Evolutionary conservation across 2,329 filamentous ascomycete species (phyloP), one percentile per base, ranked within the genome.

Genomic region (Aspergillus neotritici): DNA sequence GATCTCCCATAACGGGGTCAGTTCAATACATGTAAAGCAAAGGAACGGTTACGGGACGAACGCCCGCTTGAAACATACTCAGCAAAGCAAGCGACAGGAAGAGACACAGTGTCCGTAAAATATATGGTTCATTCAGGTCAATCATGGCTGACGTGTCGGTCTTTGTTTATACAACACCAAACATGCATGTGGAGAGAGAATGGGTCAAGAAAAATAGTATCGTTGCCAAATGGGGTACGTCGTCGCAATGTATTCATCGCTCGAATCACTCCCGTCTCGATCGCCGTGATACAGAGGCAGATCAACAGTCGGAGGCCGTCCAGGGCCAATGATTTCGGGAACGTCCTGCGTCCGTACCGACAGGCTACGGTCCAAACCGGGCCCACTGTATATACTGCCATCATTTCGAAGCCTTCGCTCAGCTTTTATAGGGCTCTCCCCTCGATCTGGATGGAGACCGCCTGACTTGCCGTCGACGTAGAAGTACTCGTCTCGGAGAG

Each of bases 381-480:
- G 46, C 8, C 49, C 51, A 39, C 49, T 54, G 16, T 55, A 50
- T 15, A 56, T 38, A 16, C 43, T 51, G 16, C 48, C 54, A n/a
- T 58, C 53, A 7, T 49, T 50, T 25, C 40, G 31, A 17, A 51
- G 38, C 12, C 40, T 42, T 10, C 44, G 35, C 25, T 49, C 47
- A 25, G 44, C 38, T 38, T 62, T 64, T 4, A 54, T 46, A 8
- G 55, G 48, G 29, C 54, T 51, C 21, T 59, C 48, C 7, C 54
- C 61, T 13, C 49, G 31, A 37, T 58, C 55, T 3, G 56, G 60
- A 25, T 49, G 48, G 5, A 46, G 43, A 34, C 46, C 50, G 34
- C 37, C 52, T 9, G 49, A 50, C 41, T 63, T 65, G 35, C 57
- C 57, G 28, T 63, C 60, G 4, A 54, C 53, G 35, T 55, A 43